These are phyloP conservation scores for Salvia rosmarinus DNA, from an alignment of 257 asterid genomes.

Conservation along the genomic window DNA sequence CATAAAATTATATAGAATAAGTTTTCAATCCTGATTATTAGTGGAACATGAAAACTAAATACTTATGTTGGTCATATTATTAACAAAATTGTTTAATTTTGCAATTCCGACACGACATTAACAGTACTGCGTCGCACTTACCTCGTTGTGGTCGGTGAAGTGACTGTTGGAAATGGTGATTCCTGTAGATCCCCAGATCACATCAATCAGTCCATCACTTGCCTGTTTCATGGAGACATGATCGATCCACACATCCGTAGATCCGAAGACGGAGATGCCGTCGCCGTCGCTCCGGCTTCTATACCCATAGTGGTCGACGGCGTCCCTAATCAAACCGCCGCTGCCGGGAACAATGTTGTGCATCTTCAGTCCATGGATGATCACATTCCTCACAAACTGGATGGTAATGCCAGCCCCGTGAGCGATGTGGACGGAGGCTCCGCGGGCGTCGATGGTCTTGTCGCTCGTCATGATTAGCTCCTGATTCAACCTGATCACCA, in stretches of 20 bases:
- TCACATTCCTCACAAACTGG: slow-evolving; percentile 64
- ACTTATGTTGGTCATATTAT: no score
- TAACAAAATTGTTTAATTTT: no score
- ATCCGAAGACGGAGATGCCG: slow-evolving; percentile 70
- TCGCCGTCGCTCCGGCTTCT: slow-evolving; percentile 79
- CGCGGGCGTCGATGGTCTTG: slow-evolving; percentile 91
- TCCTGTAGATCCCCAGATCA: slow-evolving; percentile 67
- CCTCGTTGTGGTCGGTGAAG: slow-evolving; percentile 87
- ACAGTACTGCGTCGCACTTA: no score
- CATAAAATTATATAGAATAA: no score
- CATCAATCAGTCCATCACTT: slow-evolving; percentile 72
- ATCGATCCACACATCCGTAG: slow-evolving; percentile 78
- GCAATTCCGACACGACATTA: no score
- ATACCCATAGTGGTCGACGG: slow-evolving; percentile 58
- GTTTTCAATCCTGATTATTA: no score
- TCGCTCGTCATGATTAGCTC: slow-evolving; percentile 66
- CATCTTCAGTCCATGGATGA: slow-evolving; percentile 66
- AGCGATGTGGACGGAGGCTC: slow-evolving; percentile 60
- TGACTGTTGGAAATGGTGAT: slow-evolving; percentile 76
- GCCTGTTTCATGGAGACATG: slow-evolving; percentile 75
- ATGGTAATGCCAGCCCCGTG: slow-evolving; percentile 75
- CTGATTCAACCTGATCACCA: slow-evolving; percentile 61
- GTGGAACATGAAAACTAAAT: no score
- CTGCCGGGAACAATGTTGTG: slow-evolving; percentile 44
- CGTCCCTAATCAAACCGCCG: slow-evolving; percentile 69